Conservation (phyloP, 2,329 filamentous ascomycete species). For the Trichoderma gracile region DNA sequence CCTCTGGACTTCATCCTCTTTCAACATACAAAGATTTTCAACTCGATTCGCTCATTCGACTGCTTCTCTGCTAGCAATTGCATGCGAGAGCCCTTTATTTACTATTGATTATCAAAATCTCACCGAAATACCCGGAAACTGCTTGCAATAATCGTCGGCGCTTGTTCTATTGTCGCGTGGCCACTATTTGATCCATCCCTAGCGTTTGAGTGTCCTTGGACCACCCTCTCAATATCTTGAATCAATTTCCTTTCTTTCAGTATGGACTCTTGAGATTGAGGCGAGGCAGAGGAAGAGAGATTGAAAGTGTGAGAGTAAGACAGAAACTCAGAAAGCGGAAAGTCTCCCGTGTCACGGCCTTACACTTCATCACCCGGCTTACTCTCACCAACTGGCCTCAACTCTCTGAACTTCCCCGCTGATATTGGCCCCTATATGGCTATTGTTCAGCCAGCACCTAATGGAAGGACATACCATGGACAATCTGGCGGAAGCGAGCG, state of each 20-base stretch:
- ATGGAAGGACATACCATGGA: neutral
- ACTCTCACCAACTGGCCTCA: neutral
- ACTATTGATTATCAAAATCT: neutral
- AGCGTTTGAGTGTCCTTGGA: neutral
- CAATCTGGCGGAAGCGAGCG: constrained; percentile 30
- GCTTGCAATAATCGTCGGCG: neutral
- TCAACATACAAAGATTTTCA: neutral
- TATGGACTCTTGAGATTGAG: neutral
- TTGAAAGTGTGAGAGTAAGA: neutral
- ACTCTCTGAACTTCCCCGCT: neutral
- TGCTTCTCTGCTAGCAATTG: neutral
- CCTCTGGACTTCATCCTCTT: neutral
- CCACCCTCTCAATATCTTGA: neutral
- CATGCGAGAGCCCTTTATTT: neutral
- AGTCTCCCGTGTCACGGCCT: neutral
- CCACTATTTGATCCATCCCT: neutral
- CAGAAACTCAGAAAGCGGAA: neutral
- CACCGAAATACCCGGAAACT: neutral
- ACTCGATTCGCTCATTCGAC: neutral
- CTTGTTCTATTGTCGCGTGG: constrained; percentile 14
- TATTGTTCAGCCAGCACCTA: neutral
- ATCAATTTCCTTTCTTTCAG: neutral
- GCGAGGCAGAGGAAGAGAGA: neutral
- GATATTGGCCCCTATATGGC: neutral
- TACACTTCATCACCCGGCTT: neutral